A percentile compares a stretch with the other conserved stretches of the same genome.
These are phyloP conservation scores for Sporothrix dimorphospora DNA, from an alignment of 2,329 filamentous ascomycete species.

Conservation along the genomic window DNA sequence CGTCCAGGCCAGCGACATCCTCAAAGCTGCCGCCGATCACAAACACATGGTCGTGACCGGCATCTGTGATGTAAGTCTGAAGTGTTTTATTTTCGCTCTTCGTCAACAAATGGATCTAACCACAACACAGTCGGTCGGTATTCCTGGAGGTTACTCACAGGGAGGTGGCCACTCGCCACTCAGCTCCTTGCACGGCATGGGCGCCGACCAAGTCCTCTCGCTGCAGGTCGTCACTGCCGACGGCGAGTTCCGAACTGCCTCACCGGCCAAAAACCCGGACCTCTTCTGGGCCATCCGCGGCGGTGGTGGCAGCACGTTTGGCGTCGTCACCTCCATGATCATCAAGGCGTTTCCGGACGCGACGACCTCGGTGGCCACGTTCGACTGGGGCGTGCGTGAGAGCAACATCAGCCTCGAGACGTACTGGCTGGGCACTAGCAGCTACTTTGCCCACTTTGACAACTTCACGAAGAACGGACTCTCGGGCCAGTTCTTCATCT, in stretches of 20 bases:
- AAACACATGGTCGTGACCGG: constrained; percentile 56
- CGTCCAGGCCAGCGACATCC: constrained; percentile 54
- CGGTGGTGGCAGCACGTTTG: constrained; percentile 57
- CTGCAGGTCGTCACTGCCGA: constrained; percentile 46
- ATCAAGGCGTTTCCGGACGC: constrained; percentile 42
- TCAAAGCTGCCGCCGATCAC: constrained; percentile 50
- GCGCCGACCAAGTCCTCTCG: constrained; percentile 50
- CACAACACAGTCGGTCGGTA: constrained; percentile 52
- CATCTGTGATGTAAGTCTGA: constrained; percentile 23
- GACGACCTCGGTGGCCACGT: constrained; percentile 21
- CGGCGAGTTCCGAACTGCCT: constrained; percentile 43
- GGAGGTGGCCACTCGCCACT: constrained; percentile 60
- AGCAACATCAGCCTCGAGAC: constrained; percentile 43
- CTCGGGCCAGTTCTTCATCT: constrained; percentile 24
- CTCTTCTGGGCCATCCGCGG: constrained; percentile 61
- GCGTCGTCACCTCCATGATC: constrained; percentile 51
- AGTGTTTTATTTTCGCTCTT: not conserved
- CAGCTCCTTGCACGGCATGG: constrained; percentile 49
- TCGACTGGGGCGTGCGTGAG: constrained; percentile 37
- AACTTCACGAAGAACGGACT: constrained; percentile 21
- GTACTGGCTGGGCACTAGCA: constrained; percentile 34
- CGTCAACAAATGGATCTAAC: not conserved
- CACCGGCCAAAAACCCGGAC: constrained; percentile 48
- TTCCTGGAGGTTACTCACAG: constrained; percentile 36
- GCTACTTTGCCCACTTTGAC: constrained; percentile 23